These are phyloP conservation scores for Myxozyma sirexii DNA, from an alignment of 805 yeast genomes.

Conservation along the genomic window DNA sequence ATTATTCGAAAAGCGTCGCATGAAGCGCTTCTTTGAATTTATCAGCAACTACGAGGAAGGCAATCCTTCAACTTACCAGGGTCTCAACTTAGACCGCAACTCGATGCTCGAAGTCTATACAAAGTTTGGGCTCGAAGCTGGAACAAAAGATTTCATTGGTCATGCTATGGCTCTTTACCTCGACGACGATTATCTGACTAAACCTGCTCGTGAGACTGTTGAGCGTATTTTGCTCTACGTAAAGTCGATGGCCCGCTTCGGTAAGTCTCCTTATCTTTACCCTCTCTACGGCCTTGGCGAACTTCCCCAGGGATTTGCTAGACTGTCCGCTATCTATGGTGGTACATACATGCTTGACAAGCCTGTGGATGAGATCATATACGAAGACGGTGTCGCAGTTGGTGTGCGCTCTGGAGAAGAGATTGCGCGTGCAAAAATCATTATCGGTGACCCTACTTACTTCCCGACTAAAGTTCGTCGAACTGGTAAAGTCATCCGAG, in stretches of 20 bases:
- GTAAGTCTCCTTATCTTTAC: slow-evolving; percentile 93
- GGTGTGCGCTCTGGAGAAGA: slow-evolving; percentile 95
- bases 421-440: slow-evolving; percentile 85
- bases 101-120: slow-evolving; percentile 90
- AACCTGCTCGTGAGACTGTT: slow-evolving; percentile 90
- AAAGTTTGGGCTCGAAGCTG: slow-evolving; percentile 86
- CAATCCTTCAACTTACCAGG: slow-evolving; percentile 78
- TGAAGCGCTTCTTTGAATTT: slow-evolving; percentile 88
- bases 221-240: slow-evolving; percentile 84
- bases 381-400: slow-evolving; percentile 69
- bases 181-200: slow-evolving; percentile 82
- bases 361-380: slow-evolving; percentile 86
- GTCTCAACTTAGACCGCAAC: slow-evolving; percentile 73
- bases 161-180: slow-evolving; percentile 98
- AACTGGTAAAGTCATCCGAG: slow-evolving; percentile 78
- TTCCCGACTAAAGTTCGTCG: slow-evolving; percentile 81
- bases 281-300: slow-evolving; percentile 97
- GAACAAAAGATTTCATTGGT: slow-evolving; percentile 95
- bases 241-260: slow-evolving; percentile 89
- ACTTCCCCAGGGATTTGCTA: slow-evolving; percentile 98
- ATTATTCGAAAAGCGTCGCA: slow-evolving; percentile 90
- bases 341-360: slow-evolving; percentile 98
- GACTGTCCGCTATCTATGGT: slow-evolving; percentile 95
- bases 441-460: slow-evolving; percentile 97
- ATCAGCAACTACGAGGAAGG: slow-evolving; percentile 81